Evolutionary conservation across 192 early-diverging fungal genomes (phyloP).

Genomic region (Coemansia sp.): DNA sequence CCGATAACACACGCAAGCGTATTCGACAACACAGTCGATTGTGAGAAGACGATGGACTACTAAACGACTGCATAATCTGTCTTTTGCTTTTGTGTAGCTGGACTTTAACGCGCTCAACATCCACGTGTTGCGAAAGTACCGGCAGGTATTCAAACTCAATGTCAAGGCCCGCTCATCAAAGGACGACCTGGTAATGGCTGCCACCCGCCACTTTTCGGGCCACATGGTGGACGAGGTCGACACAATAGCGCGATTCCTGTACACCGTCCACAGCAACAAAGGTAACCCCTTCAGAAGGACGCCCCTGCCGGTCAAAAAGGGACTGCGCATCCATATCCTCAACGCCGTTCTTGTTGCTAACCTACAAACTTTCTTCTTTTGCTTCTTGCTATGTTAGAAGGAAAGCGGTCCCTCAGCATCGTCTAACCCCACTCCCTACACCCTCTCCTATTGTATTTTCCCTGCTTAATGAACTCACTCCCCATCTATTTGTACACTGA

Average conservation of each 20-base stretch:
- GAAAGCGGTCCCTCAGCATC: slow-evolving; percentile 18
- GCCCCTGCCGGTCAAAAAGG: not conserved
- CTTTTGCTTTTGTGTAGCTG: slow-evolving; percentile 21
- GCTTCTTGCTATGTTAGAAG: slow-evolving; percentile 6
- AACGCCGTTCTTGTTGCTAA: not conserved
- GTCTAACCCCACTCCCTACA: not conserved
- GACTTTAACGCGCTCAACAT: slow-evolving; percentile 49
- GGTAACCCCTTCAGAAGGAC: slow-evolving; percentile 6
- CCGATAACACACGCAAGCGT: not conserved
- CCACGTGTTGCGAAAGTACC: slow-evolving; percentile 49
- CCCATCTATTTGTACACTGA: not conserved
- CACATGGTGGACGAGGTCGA: slow-evolving; percentile 52
- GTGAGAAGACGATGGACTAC: not conserved
- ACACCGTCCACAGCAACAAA: slow-evolving; percentile 46
- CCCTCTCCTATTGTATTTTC: not conserved
- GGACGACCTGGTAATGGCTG: slow-evolving; percentile 46
- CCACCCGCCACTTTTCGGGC: slow-evolving; percentile 38
- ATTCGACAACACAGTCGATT: not conserved
- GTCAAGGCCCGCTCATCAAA: slow-evolving; percentile 54
- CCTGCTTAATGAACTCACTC: not conserved
- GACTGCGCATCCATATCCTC: not conserved
- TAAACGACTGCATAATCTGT: not conserved
- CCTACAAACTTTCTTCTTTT: not conserved
- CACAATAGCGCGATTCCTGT: slow-evolving; percentile 54
- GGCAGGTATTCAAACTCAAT: slow-evolving; percentile 52